Base-by-base conservation (phyloP, 2,329 filamentous ascomycete genomes). In the Stagonosporopsis cucurbitacearum region DNA sequence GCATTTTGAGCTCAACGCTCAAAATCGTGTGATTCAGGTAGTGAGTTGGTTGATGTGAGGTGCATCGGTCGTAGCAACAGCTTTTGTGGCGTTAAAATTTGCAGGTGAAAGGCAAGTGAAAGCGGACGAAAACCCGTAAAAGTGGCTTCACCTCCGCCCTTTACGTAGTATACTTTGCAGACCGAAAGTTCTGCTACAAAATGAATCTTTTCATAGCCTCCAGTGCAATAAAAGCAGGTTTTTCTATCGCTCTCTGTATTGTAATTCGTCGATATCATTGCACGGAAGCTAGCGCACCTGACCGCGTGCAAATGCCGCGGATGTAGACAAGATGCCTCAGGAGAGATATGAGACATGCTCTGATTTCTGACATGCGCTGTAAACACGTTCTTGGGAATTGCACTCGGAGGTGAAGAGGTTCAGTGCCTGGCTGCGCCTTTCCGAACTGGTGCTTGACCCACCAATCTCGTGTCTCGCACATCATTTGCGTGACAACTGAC, bases 401-500 rank as follows among this genome's bases (percentile, higher is more conserved):
- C 9, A 5, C 9, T 5, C 5, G 5, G 25, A 26, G 9, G 25
- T n/a, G 30, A n/a, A 32, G 30, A 32, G 13, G 9, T 8, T 9
- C 9, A 15, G 13, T n/a, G 11, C 9, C 11, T 25, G 8, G 20
- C 9, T 49, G 32, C 40, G 32, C 48, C 4, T 43, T 50, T 8
- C 48, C 32, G 8, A 4, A 20, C 44, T 28, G 32, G 40, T 44
- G 22, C 39, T 36, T 2, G 48, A 44, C 40, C 48, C 40, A 44
- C 48, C 40, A 37, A 32, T 15, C 17, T 15, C 30, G 35, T 36
- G 39, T 42, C 46, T 50, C 48, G 48, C 59, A 62, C 59, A 57
- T 45, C 57, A 59, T 59, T 57, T 44, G 54, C 59, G 36, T 50
- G 49, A 57, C 39, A 59, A 51, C 17, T 59, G 56, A 62, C 59